phyloP scores from a whole-genome alignment of 179 eudicot species.

The Patellifolia procumbens region DNA sequence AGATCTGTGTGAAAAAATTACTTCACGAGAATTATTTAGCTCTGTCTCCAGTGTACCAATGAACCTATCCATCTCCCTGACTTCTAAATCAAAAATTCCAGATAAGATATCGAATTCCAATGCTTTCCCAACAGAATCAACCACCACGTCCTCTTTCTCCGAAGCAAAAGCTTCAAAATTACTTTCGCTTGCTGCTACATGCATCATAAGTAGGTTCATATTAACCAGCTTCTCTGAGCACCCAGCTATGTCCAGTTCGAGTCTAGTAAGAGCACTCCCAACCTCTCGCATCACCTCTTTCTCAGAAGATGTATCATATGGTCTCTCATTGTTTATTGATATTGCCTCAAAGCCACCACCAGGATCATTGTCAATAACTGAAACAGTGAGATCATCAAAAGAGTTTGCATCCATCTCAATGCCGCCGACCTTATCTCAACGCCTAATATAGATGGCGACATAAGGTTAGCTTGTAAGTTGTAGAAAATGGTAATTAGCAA shows the following conservation, averaged over 20 bases:
- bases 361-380: constrained; percentile 42
- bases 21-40: constrained; percentile 41
- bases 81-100: constrained; percentile 71
- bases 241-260: constrained; percentile 70
- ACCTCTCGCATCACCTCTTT: constrained; percentile 39
- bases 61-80: constrained; percentile 50
- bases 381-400: constrained; percentile 35
- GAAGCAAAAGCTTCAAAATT: constrained; percentile 68
- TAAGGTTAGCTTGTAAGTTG: not conserved
- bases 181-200: constrained; percentile 72
- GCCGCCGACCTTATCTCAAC: constrained; percentile 12
- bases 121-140: constrained; percentile 50
- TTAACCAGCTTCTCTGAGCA: constrained; percentile 76
- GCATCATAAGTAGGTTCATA: constrained; percentile 74
- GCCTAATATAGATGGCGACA: not conserved
- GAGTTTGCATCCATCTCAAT: constrained; percentile 49
- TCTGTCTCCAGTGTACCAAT: constrained; percentile 50
- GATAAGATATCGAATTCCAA: constrained; percentile 71
- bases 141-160: constrained; percentile 37
- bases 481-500: not conserved
- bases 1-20: constrained; percentile 45
- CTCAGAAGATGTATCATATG: constrained; percentile 40
- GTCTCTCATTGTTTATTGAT: constrained; percentile 33
- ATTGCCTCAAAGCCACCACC: constrained; percentile 41
- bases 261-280: constrained; percentile 45